A percentile compares a stretch with the other conserved stretches of the same genome.
These are phyloP conservation scores for Boletus edulis DNA, from an alignment of 768 basidiomycete genomes.

Conservation along the genomic window DNA sequence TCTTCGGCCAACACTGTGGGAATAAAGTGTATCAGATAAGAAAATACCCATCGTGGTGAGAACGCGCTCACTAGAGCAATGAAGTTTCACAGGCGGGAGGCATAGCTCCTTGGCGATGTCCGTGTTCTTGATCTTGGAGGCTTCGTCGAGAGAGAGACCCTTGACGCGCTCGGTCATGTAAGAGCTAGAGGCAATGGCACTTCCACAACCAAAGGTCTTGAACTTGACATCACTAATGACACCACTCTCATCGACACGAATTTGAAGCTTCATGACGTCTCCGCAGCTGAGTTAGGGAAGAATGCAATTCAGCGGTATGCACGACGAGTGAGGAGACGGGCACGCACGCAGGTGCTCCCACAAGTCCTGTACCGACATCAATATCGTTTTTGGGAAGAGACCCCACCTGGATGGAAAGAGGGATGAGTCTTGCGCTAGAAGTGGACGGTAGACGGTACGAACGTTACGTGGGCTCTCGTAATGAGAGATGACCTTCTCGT, in stretches of 20 bases:
- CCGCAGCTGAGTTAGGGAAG: slow-evolving; percentile 62
- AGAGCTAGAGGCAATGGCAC: slow-evolving; percentile 95
- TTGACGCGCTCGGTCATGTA: slow-evolving; percentile 99
- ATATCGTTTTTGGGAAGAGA: slow-evolving; percentile 89
- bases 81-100: slow-evolving; percentile 93
- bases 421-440: slow-evolving; percentile 49
- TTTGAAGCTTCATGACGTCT: slow-evolving; percentile 99
- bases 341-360: slow-evolving; percentile 93
- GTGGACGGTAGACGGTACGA: slow-evolving; percentile 39
- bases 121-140: slow-evolving; percentile 96
- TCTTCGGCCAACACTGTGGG: slow-evolving; percentile 90
- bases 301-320: slow-evolving; percentile 15
- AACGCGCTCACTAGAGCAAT: slow-evolving; percentile 80
- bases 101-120: slow-evolving; percentile 98
- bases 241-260: slow-evolving; percentile 91
- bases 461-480: slow-evolving; percentile 98
- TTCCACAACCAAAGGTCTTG: slow-evolving; percentile 99
- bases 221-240: slow-evolving; percentile 99
- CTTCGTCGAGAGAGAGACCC: slow-evolving; percentile 90
- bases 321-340: background rate
- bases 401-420: slow-evolving; percentile 67
- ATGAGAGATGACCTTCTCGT: slow-evolving; percentile 96
- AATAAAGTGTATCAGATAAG: slow-evolving; percentile 23
- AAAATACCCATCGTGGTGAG: slow-evolving; percentile 4
- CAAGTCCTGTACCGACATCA: slow-evolving; percentile 96